Evolutionary conservation across 2,329 filamentous ascomycete genomes (phyloP).

Genomic region (Exophiala sp.): DNA sequence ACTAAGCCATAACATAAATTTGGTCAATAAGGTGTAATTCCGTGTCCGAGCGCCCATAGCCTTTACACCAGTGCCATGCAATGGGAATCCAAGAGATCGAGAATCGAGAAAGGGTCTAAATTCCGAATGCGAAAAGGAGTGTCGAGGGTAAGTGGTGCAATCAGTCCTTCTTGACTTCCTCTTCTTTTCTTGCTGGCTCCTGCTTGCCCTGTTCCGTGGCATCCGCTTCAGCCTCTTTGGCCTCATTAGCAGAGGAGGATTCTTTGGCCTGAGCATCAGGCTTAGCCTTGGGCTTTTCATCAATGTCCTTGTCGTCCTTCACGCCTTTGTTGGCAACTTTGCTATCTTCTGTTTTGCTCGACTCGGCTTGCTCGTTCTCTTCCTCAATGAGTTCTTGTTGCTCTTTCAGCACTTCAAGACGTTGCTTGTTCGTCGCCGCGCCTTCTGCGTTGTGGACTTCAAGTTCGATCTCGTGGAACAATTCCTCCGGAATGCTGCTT

Average conservation of each 20-base stretch:
- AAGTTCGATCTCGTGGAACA: slow-evolving; percentile 99
- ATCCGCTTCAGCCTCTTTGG: slow-evolving; percentile 43
- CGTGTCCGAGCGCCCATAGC: no score
- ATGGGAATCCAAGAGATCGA: no score
- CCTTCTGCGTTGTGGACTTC: slow-evolving; percentile 97
- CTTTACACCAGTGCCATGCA: no score
- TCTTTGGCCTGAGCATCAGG: slow-evolving; percentile 46
- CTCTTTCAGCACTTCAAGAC: slow-evolving; percentile 95
- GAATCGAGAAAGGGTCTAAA: no score
- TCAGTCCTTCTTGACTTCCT: slow-evolving; percentile 25
- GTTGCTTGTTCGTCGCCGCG: slow-evolving; percentile 97
- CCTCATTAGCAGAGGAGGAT: slow-evolving; percentile 53
- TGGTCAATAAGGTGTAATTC: no score
- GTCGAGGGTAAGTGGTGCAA: no score
- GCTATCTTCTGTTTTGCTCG: slow-evolving; percentile 54
- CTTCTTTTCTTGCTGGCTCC: slow-evolving; percentile 31
- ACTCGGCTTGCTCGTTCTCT: slow-evolving; percentile 86
- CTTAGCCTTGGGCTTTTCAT: slow-evolving; percentile 73
- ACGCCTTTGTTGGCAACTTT: background rate
- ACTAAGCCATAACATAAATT: no score
- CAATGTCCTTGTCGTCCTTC: slow-evolving; percentile 70
- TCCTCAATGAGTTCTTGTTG: slow-evolving; percentile 98
- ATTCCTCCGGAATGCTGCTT: slow-evolving; percentile 91
- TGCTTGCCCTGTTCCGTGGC: slow-evolving; percentile 38
- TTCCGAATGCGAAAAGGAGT: no score